Evolutionary conservation across 2,329 filamentous ascomycete species (phyloP), one percentile per base, ranked within the genome.

Genomic region (Dothiorella sarmentorum): DNA sequence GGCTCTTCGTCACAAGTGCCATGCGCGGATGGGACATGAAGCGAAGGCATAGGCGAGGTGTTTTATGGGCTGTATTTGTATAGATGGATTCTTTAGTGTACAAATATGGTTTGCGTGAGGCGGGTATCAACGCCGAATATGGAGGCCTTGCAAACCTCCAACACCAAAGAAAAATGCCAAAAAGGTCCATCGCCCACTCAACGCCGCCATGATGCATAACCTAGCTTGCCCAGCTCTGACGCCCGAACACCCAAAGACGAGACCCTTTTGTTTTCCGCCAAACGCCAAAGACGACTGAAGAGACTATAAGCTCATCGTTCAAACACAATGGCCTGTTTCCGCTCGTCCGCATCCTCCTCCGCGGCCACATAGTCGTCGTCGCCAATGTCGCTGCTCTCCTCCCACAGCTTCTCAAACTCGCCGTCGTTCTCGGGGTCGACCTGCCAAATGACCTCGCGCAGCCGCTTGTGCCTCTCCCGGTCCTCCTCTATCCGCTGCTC

Each of bases 401-500:
- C 90, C 88, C 89, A 95, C 63, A 95, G 75, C 74, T 85, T 89
- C 63, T 87, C 83, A 75, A 91, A 87, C 74, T 97, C 93, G 7
- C 86, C 83, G 24, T 83, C 80, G 7, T 80, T 77, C 29, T 84
- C 82, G 7, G 82, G 80, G 27, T 84, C 84, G 2, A 96, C 86
- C 0, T 91, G 90, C 94, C 95, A 99, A 62, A 96, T 95, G 66
- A 87, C 91, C 76, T 99, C 94, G 20, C 94, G 80, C 67, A 93
- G 78, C 42, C 93, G 80, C 79, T 99, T 99, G 73, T 99, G 95
- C 42, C 94, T 80, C 73, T 99, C 94, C 3, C 94, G 81, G 73
- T 99, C 94, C 75, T 99, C 95, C 67, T 99, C 95, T 63, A 99
- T 96, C 38, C 94, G 82, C 77, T 97, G 92, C 75, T 97, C 92